Base-by-base conservation (phyloP, 805 yeast genomes). In the Middelhovenomyces tepae region DNA sequence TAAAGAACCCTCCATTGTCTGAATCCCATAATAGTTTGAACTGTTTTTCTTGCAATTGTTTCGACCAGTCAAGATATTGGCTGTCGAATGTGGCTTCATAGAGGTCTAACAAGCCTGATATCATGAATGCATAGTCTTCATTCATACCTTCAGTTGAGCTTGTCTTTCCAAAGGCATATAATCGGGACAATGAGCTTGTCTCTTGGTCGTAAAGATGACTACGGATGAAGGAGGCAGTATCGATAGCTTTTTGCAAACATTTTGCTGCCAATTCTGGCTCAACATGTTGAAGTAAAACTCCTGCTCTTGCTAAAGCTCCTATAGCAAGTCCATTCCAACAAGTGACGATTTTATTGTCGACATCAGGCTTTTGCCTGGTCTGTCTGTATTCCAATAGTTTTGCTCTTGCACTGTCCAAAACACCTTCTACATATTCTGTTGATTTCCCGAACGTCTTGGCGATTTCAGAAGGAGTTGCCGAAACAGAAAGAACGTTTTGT, bases 291-390 rank as follows among this genome's bases (percentile, higher is more conserved):
- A 50, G 37, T 5, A 44, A 44, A 2, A 39, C 32, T 2, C 45
- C 43, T 2, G 63, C 57, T 7, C 56, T 37, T 7, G 62, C 56
- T 9, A 60, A 42, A 2, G 59, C 58, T 2, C 62, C 53, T 14
- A 60, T 50, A 4, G 60, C 59, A 4, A 50, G 44, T 1, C 61
- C 63, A 34, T 58, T 58, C 62, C 62, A 58, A 10, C 54, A 38
- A 8, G 58, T 48, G 11, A 58, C 49, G 14, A 55, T 42, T 43
- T 58, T 56, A n/a, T 39, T 40, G 7, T 53, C 56, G 4, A 67
- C 50, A n/a, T 46, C 42, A 2, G 59, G 56, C 4, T 51, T 42
- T 13, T 51, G 31, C 7, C 48, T 37, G 18, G 43, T 37, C 7
- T 21, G 31, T 8, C 60, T 45, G 42, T 46, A 44, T 25, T 39